Base-by-base conservation (phyloP, 495 filamentous ascomycete species). In the Penicillium odoratum region DNA sequence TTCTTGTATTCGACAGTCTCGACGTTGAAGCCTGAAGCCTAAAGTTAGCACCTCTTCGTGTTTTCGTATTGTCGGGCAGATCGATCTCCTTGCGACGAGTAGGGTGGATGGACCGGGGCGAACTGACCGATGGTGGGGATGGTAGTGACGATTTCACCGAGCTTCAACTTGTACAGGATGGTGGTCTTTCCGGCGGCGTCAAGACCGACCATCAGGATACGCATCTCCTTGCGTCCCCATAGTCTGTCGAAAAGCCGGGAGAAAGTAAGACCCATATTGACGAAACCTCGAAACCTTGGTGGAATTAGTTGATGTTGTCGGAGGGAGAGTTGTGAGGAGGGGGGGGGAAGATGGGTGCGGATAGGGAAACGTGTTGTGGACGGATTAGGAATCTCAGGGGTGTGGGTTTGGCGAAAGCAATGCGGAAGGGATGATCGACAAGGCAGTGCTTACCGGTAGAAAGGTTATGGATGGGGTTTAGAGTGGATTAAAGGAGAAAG, bases 1-100 rank as follows among this genome's bases (percentile, higher is more conserved):
- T 99, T 98, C 87, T 97, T 97, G 83, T 98, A 99, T 75, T 97
- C 95, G 78, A 99, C 95, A 45, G 94, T 98, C 85, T 99, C 94
- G 74, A 99, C 94, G 83, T 99, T 99, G 85, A 99, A 99, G 64
- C 94, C 94, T 30, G n/a, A 7, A 55, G 25, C n/a, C 52, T 42
- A 31, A 38, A 66, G 53, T 56, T 53, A 61, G 61, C 61, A 34
- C 43, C 46, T 46, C n/a, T 45, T 58, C 31, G 31, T 50, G 43
- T 51, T 21, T 11, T 34, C 5, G 6, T 5, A 8, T 47, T 50
- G 36, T 34, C 51, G 38, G 21, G 26, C 16, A 21, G 21, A 31
- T 46, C 30, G 48, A 18, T 26, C 10, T 26, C 31, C 4, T 26
- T 30, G 51, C 38, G 34, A 54, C 47, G 45, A 60, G 53, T 48